These are phyloP conservation scores for Neopestalotiopsis sp. DNA, from an alignment of 2,329 filamentous ascomycete genomes.

Conservation along the genomic window DNA sequence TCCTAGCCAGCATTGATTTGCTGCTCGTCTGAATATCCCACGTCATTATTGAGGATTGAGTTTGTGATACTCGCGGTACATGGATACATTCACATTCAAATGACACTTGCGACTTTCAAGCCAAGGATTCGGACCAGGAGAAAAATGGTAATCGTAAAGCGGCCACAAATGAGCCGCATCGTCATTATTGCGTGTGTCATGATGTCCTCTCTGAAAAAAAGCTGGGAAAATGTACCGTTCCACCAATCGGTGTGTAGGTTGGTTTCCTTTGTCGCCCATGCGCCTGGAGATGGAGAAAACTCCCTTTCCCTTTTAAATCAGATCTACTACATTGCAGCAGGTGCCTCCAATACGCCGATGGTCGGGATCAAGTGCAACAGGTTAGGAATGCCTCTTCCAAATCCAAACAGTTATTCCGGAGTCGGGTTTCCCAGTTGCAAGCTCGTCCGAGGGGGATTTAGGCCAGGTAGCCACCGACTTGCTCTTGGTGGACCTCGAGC, in stretches of 20 bases:
- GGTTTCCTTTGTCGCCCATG: constrained; percentile 6
- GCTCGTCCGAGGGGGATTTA: constrained; percentile 20
- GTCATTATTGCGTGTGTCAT: background rate
- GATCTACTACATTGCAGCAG: background rate
- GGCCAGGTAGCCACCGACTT: constrained; percentile 76
- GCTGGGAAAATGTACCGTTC: background rate
- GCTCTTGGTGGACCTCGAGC: constrained; percentile 96
- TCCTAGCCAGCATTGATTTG: too few species aligned
- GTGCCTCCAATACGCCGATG: background rate
- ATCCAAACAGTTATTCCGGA: background rate
- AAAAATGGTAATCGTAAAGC: background rate
- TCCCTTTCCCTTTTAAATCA: constrained; percentile 10
- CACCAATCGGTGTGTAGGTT: background rate
- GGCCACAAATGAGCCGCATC: background rate
- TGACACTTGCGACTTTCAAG: too few species aligned
- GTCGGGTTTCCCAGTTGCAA: background rate
- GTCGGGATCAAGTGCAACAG: background rate
- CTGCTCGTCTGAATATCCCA: too few species aligned
- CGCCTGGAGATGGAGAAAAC: background rate
- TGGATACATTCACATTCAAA: too few species aligned
- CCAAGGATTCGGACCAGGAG: background rate
- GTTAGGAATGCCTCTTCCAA: background rate
- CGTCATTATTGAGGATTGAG: too few species aligned
- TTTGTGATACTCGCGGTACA: too few species aligned
- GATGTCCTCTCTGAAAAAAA: background rate